Conservation (phyloP, 495 filamentous ascomycete species). For the Chaetomidium leptoderma region DNA sequence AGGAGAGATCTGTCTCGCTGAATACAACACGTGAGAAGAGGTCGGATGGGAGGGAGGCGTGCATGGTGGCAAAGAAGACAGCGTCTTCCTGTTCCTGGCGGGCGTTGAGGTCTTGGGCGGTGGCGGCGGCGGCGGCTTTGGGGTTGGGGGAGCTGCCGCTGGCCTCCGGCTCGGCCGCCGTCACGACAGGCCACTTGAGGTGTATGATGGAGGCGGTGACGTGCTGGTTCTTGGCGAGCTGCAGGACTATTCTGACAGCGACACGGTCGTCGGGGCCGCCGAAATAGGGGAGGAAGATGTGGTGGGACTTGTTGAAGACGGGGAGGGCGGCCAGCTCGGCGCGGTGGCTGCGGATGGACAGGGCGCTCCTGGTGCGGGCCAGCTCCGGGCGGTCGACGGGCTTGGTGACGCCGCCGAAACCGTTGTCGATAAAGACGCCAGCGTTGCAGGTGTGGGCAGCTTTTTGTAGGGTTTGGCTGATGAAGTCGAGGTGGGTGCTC, state of each 20-base stretch:
- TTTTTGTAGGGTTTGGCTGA: slow-evolving; percentile 57
- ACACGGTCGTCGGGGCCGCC: slow-evolving; percentile 82
- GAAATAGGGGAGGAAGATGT: slow-evolving; percentile 83
- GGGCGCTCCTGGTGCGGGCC: slow-evolving; percentile 48
- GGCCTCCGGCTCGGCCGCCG: slow-evolving; percentile 4
- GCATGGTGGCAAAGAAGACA: slow-evolving; percentile 58
- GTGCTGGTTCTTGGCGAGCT: slow-evolving; percentile 69
- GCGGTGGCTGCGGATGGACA: slow-evolving; percentile 55
- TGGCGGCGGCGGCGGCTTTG: slow-evolving; percentile 20
- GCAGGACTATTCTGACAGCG: slow-evolving; percentile 74
- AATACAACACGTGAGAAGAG: slow-evolving; percentile 62
- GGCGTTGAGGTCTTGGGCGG: slow-evolving; percentile 30
- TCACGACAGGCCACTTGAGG: slow-evolving; percentile 34
- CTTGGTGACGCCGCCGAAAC: slow-evolving; percentile 53
- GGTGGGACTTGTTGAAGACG: slow-evolving; percentile 65
- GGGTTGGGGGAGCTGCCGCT: slow-evolving; percentile 20
- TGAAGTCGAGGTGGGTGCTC: slow-evolving; percentile 59
- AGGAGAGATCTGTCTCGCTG: neutral
- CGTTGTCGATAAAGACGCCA: slow-evolving; percentile 79
- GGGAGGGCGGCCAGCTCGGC: slow-evolving; percentile 43
- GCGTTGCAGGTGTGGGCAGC: slow-evolving; percentile 54
- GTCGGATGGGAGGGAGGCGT: slow-evolving; percentile 57
- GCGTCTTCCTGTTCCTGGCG: slow-evolving; percentile 44
- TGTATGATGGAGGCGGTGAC: slow-evolving; percentile 69
- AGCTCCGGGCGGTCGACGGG: slow-evolving; percentile 34